phyloP scores from a whole-genome alignment of 1,284 basidiomycete species.

The Boletus subluridellus region DNA sequence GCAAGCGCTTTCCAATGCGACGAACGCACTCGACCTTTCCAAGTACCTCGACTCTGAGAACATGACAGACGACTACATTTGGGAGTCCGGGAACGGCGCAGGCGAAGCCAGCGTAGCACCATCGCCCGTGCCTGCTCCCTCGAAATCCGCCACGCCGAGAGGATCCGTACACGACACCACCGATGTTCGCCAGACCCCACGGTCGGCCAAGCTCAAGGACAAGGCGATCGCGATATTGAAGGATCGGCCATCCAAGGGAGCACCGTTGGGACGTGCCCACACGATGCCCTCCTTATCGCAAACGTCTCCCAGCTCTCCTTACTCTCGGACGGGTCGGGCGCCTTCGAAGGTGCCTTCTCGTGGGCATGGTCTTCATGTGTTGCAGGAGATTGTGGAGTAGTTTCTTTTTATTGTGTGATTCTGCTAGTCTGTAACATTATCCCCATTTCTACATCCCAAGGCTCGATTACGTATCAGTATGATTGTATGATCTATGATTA shows the following conservation, averaged over 20 bases:
- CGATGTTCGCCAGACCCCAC: background rate
- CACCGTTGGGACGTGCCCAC: slow-evolving; percentile 14
- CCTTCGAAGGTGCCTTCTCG: background rate
- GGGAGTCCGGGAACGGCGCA: background rate
- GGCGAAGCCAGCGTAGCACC: background rate
- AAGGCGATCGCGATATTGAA: background rate
- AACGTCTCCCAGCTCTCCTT: background rate
- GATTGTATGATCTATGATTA: slow-evolving; percentile 9
- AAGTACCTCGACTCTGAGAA: slow-evolving; percentile 1
- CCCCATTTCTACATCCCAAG: background rate
- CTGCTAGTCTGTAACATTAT: background rate
- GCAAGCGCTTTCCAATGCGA: slow-evolving; percentile 1
- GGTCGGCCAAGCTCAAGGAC: slow-evolving; percentile 1
- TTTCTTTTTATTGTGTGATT: background rate
- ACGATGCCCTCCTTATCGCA: slow-evolving; percentile 16
- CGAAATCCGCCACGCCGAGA: background rate
- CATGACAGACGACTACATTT: background rate
- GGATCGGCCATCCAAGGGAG: background rate
- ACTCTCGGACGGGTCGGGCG: background rate
- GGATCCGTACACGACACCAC: background rate
- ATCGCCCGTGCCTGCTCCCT: background rate
- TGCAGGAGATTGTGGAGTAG: slow-evolving; percentile 14
- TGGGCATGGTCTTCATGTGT: slow-evolving; percentile 1
- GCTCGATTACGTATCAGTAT: background rate
- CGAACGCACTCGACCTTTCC: slow-evolving; percentile 7